Evolutionary conservation across 805 yeast genomes (phyloP).

Genomic region (Tetrapisispora taiwanensis): DNA sequence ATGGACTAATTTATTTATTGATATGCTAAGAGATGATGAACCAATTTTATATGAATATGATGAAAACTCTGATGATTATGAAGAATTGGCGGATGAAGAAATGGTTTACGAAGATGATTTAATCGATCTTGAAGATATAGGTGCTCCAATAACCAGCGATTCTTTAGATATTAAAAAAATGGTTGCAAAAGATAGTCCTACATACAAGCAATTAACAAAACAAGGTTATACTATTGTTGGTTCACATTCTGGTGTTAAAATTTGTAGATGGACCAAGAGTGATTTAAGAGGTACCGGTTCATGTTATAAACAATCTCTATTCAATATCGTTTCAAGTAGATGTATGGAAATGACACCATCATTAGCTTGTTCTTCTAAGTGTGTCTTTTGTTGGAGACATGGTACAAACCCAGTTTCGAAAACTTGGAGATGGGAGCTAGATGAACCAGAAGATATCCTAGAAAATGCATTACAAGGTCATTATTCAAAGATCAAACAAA

Average conservation of each 20-base stretch:
- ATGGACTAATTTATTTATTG: constrained; percentile 56
- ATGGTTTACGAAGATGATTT: constrained; percentile 33
- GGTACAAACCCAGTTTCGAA: constrained; percentile 96
- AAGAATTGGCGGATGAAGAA: constrained; percentile 25
- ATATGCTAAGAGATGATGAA: constrained; percentile 58
- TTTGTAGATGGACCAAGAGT: constrained; percentile 93
- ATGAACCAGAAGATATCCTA: constrained; percentile 72
- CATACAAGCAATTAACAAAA: constrained; percentile 76
- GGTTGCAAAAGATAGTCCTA: constrained; percentile 86
- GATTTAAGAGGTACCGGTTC: constrained; percentile 92
- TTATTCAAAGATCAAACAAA: constrained; percentile 82
- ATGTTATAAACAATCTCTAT: constrained; percentile 85
- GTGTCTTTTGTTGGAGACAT: constrained; percentile 96
- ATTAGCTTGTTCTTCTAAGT: constrained; percentile 84
- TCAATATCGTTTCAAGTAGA: constrained; percentile 80
- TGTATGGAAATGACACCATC: constrained; percentile 97
- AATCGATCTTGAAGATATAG: constrained; percentile 87
- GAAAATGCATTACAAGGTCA: constrained; percentile 85
- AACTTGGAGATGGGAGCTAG: constrained; percentile 94
- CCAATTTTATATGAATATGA: constrained; percentile 52
- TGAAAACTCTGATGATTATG: constrained; percentile 48
- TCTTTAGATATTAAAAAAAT: constrained; percentile 50
- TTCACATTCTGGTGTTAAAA: constrained; percentile 88
- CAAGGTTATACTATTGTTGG: constrained; percentile 93
- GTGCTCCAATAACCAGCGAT: constrained; percentile 30